phyloP scores from a whole-genome alignment of 2,329 filamentous ascomycete genomes.

The Scytalidium lignicola region DNA sequence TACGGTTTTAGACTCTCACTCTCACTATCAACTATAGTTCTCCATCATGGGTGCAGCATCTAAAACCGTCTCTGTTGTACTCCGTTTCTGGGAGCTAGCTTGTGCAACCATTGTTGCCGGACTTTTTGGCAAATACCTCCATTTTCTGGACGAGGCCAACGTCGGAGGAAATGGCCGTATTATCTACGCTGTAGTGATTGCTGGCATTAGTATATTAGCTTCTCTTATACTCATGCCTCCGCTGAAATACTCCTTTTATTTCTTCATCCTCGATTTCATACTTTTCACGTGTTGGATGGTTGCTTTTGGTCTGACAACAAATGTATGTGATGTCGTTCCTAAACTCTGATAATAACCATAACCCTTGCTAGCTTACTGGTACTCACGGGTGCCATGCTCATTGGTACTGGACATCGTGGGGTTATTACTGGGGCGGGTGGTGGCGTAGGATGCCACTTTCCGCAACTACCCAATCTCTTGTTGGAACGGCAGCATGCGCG shows the following conservation, averaged over 20 bases:
- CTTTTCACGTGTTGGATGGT: conserved; percentile 5
- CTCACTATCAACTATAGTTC: no score
- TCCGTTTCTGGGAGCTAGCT: conserved; percentile 2
- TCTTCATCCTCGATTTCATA: conserved; percentile 2
- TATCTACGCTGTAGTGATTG: conserved; percentile 1
- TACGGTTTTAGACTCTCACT: no score
- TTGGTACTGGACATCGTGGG: conserved; percentile 2
- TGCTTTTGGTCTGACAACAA: conserved; percentile 4
- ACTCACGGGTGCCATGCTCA: conserved; percentile 2
- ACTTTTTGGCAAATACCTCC: conserved; percentile 1
- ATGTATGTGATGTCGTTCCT: not conserved
- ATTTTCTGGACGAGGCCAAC: conserved; percentile 1
- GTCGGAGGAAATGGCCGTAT: not conserved
- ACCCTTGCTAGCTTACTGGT: conserved; percentile 2
- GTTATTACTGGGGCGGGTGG: conserved; percentile 5
- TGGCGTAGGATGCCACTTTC: not conserved
- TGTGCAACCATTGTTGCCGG: conserved; percentile 4
- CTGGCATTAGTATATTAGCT: conserved; percentile 3
- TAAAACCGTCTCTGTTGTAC: not conserved
- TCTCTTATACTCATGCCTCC: conserved; percentile 3
- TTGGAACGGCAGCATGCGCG: not conserved
- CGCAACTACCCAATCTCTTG: not conserved
- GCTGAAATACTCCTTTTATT: conserved; percentile 4
- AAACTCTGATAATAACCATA: not conserved
- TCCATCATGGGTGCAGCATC: conserved; percentile 1